Percentiles rank a stretch among this genome's conserved stretches.
phyloP scores from a whole-genome alignment of 306 rosid genomes.

The Gynostemma pentaphyllum region DNA sequence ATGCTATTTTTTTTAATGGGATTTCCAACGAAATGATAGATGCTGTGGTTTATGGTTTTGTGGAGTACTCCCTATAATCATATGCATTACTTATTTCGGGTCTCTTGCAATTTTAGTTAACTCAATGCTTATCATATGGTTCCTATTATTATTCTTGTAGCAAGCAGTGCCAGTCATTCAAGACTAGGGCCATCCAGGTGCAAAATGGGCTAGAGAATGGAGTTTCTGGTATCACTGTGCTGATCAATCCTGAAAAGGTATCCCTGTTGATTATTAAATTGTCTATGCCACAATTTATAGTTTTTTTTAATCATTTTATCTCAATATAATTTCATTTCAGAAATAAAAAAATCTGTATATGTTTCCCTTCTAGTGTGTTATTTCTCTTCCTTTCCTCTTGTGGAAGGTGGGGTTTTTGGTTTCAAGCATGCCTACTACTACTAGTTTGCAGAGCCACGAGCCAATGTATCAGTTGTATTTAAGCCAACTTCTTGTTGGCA shows the following conservation, averaged over 20 bases:
- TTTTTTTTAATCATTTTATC: not conserved
- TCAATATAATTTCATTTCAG: not conserved
- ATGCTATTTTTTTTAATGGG: not conserved
- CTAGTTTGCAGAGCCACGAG: not conserved
- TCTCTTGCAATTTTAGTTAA: too few species aligned
- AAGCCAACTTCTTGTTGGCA: not conserved
- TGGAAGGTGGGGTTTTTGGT: not conserved
- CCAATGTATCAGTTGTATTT: not conserved
- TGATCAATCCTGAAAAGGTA: slow-evolving; percentile 72
- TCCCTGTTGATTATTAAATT: not conserved
- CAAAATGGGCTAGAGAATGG: slow-evolving; percentile 44
- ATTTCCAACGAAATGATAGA: not conserved
- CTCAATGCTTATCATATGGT: not conserved
- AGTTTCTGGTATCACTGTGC: slow-evolving; percentile 35
- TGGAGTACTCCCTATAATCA: not conserved
- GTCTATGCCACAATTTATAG: not conserved
- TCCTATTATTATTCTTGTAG: slow-evolving; percentile 18
- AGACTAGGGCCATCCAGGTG: slow-evolving; percentile 49
- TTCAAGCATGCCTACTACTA: not conserved
- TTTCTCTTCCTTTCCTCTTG: not conserved
- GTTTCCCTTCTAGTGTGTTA: not conserved
- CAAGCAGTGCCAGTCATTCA: slow-evolving; percentile 59
- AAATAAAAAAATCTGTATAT: not conserved
- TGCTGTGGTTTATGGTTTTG: not conserved
- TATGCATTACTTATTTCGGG: not conserved